phyloP scores from a whole-genome alignment of 768 basidiomycete species.

The Suillus paluster region DNA sequence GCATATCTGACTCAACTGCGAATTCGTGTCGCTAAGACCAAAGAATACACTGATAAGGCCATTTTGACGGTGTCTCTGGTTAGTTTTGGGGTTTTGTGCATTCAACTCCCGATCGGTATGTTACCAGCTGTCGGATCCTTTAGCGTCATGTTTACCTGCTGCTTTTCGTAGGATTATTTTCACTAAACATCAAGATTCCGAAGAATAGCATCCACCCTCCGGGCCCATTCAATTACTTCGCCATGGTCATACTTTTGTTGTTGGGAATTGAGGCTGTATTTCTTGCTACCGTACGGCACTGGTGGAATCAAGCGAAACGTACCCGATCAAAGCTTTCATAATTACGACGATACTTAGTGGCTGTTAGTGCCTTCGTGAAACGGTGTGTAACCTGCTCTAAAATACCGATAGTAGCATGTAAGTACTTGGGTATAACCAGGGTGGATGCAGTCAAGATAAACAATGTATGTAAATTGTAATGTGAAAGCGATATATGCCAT shows the following conservation, averaged over 20 bases:
- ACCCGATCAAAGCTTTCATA: slow-evolving; percentile 27
- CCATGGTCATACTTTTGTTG: slow-evolving; percentile 51
- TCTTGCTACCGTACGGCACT: slow-evolving; percentile 54
- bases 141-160: slow-evolving; percentile 3
- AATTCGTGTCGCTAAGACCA: slow-evolving; percentile 59
- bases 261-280: slow-evolving; percentile 50
- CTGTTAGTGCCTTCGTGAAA: background rate
- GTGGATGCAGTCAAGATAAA: background rate
- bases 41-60: slow-evolving; percentile 66
- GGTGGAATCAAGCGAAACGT: slow-evolving; percentile 64
- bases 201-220: slow-evolving; percentile 43
- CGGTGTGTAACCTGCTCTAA: background rate
- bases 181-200: slow-evolving; percentile 70
- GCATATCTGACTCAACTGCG: slow-evolving; percentile 82
- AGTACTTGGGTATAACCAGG: background rate
- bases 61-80: slow-evolving; percentile 71
- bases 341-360: background rate
- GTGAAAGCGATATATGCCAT: background rate
- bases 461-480: background rate
- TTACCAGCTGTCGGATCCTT: slow-evolving; percentile 5
- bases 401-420: background rate
- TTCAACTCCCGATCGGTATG: slow-evolving; percentile 64
- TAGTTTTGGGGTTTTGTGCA: slow-evolving; percentile 66
- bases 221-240: slow-evolving; percentile 57
- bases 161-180: slow-evolving; percentile 56